Percentiles rank a stretch among this genome's conserved stretches.
phyloP scores from a whole-genome alignment of 2,329 filamentous ascomycete genomes.

The Pseudogymnoascus sp. region DNA sequence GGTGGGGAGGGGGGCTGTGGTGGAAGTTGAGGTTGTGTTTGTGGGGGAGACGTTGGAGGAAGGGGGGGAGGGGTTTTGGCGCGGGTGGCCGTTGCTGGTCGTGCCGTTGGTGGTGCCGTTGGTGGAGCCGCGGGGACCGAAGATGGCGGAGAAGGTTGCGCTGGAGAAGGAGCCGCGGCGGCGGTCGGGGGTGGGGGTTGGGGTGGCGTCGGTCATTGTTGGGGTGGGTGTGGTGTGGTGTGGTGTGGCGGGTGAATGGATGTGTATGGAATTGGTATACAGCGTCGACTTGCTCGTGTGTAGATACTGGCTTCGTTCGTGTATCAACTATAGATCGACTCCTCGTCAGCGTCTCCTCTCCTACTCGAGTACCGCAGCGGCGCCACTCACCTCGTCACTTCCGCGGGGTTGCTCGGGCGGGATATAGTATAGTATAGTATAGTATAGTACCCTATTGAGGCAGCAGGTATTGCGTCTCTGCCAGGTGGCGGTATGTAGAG shows the following conservation, averaged over 20 bases:
- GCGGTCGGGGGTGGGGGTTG: constrained; percentile 30
- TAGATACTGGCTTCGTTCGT: neutral
- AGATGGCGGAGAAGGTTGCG: constrained; percentile 38
- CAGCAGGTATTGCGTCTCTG: neutral
- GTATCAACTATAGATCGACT: neutral
- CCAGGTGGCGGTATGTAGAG: neutral
- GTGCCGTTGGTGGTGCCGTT: constrained; percentile 33
- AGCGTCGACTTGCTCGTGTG: neutral
- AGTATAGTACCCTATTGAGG: no score
- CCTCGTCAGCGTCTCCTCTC: neutral
- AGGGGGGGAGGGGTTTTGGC: neutral
- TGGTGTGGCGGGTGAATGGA: neutral
- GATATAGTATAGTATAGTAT: no score
- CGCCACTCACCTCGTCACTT: neutral
- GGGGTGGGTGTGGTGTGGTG: constrained; percentile 3
- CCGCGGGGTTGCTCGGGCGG: no score
- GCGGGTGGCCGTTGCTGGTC: no score
- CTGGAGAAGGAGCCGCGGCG: constrained; percentile 39
- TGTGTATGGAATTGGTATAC: neutral
- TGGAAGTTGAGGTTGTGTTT: no score
- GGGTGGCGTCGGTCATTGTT: constrained; percentile 36
- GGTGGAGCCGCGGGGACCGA: constrained; percentile 41
- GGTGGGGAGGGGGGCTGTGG: constrained; percentile 38
- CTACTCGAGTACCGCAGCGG: neutral
- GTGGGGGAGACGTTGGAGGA: no score